phyloP scores from a whole-genome alignment of 805 yeast genomes.

The Lachancea kluyveri region DNA sequence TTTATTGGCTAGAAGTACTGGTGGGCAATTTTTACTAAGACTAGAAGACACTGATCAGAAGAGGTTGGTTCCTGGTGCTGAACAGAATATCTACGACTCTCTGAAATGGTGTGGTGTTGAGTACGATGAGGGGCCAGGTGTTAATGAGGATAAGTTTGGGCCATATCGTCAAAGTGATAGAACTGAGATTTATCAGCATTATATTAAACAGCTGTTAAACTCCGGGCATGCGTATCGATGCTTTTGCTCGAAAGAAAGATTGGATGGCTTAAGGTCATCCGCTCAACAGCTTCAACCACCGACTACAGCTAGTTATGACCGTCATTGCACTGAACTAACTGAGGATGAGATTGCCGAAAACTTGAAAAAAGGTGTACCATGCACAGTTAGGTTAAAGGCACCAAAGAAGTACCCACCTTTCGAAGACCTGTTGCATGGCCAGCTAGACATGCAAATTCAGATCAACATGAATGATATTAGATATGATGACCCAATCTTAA shows the following conservation, averaged over 20 bases:
- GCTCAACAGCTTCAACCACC: conserved; percentile 79
- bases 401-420: conserved; percentile 67
- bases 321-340: conserved; percentile 56
- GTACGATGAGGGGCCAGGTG: conserved; percentile 79
- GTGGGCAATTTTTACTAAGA: conserved; percentile 75
- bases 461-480: conserved; percentile 61
- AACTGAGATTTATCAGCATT: conserved; percentile 52
- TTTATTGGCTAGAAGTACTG: conserved; percentile 68
- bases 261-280: conserved; percentile 58
- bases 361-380: conserved; percentile 33
- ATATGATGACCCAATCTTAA: conserved; percentile 81
- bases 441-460: conserved; percentile 72
- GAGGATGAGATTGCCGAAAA: conserved; percentile 35
- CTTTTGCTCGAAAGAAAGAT: conserved; percentile 75
- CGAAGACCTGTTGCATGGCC: conserved; percentile 73
- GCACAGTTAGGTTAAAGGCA: conserved; percentile 67
- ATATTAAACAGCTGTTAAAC: conserved; percentile 50
- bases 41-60: conserved; percentile 91
- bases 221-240: conserved; percentile 80
- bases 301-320: conserved; percentile 85
- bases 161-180: conserved; percentile 88
- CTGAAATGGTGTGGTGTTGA: conserved; percentile 69
- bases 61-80: conserved; percentile 77
- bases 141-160: conserved; percentile 35
- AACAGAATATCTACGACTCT: conserved; percentile 66